These are phyloP conservation scores for Russula olivacea DNA, from an alignment of 768 basidiomycete genomes.

Conservation along the genomic window DNA sequence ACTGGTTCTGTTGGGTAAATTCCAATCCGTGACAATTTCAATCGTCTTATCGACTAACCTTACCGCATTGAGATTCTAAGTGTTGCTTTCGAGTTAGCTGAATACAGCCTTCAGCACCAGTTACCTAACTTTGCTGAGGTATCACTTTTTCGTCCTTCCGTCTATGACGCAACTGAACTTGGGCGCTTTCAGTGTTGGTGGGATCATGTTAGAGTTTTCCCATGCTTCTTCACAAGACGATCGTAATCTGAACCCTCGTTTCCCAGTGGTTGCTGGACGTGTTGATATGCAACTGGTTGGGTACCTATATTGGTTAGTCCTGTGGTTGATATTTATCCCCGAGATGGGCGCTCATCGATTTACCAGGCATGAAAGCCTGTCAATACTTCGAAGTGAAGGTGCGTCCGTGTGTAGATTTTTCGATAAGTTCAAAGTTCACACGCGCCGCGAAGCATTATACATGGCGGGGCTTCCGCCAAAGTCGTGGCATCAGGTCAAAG, in stretches of 20 bases:
- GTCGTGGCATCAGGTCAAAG: slow-evolving; percentile 70
- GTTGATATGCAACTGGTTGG: slow-evolving; percentile 82
- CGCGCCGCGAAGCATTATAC: slow-evolving; percentile 56
- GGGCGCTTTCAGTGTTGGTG: slow-evolving; percentile 67
- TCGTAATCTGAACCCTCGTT: slow-evolving; percentile 11
- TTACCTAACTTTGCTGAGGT: slow-evolving; percentile 86
- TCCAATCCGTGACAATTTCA: slow-evolving; percentile 4
- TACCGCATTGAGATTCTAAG: slow-evolving; percentile 59
- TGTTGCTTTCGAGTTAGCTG: slow-evolving; percentile 82
- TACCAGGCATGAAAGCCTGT: slow-evolving; percentile 76
- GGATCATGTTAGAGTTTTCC: slow-evolving; percentile 65
- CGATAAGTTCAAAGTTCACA: slow-evolving; percentile 12
- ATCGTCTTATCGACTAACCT: slow-evolving; percentile 20
- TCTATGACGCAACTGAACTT: slow-evolving; percentile 26
- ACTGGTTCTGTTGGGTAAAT: slow-evolving; percentile 90
- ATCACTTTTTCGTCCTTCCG: slow-evolving; percentile 29
- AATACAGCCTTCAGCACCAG: slow-evolving; percentile 84
- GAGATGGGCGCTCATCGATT: slow-evolving; percentile 20
- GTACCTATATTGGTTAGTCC: slow-evolving; percentile 64
- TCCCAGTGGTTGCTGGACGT: slow-evolving; percentile 82
- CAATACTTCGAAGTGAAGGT: slow-evolving; percentile 76
- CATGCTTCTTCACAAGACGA: slow-evolving; percentile 3
- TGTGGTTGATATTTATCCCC: slow-evolving; percentile 27
- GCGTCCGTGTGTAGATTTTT: slow-evolving; percentile 3
- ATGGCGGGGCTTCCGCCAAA: slow-evolving; percentile 80